A percentile compares a stretch with the other conserved stretches of the same genome.
These are phyloP conservation scores for Penicillium verrucosum DNA, from an alignment of 2,329 filamentous ascomycete genomes.

Conservation along the genomic window DNA sequence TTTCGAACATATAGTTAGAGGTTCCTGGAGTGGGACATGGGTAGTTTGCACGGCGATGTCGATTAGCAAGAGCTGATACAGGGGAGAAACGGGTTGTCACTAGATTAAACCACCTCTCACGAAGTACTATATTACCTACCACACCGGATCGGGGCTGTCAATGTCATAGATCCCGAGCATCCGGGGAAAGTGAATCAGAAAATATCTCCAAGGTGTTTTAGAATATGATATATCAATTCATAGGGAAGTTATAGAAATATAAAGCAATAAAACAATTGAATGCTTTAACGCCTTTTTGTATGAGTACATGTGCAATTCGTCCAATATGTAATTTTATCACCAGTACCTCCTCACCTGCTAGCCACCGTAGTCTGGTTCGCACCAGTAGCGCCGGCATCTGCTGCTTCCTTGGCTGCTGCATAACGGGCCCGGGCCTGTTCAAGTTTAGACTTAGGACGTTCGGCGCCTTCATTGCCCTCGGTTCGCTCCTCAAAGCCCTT, in stretches of 20 bases:
- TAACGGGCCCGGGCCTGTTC: constrained; percentile 58
- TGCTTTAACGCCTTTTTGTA: constrained; percentile 5
- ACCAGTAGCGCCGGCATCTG: constrained; percentile 11
- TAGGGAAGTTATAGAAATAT: not conserved
- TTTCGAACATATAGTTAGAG: no score
- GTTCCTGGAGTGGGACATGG: no score
- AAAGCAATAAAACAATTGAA: not conserved
- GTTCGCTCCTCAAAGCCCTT: constrained; percentile 47
- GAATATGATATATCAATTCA: not conserved
- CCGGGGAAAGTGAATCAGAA: no score
- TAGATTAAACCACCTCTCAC: no score
- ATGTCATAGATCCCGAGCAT: no score
- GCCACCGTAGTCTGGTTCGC: constrained; percentile 4
- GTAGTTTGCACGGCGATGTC: no score
- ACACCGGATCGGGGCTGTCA: no score
- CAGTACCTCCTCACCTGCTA: not conserved
- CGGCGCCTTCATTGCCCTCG: constrained; percentile 18
- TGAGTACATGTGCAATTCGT: constrained; percentile 6
- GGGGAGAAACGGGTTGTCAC: no score
- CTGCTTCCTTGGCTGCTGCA: constrained; percentile 45
- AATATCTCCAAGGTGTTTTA: not conserved
- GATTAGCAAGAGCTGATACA: no score
- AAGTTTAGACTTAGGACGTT: constrained; percentile 49
- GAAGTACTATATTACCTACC: no score
- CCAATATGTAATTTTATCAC: not conserved